Evolutionary conservation across 768 basidiomycete genomes (phyloP), one percentile per base, ranked within the genome.

Genomic region (Leucogyrophana mollusca): DNA sequence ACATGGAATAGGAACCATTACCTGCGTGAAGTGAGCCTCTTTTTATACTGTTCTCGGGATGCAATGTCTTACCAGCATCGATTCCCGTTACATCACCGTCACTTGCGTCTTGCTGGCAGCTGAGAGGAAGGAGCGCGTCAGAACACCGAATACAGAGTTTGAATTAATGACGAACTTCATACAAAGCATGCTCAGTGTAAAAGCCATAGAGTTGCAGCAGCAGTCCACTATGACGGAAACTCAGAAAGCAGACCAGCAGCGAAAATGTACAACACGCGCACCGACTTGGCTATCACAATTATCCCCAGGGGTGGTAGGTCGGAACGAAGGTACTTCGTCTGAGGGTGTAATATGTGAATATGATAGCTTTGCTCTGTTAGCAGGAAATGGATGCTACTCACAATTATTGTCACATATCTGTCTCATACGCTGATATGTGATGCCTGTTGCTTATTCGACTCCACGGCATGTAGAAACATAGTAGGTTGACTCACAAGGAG

Each of bases 401-500:
- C 61, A 63, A 9, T 21, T 13, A 2, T 38, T 32, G 24, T 54
- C 50, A 41, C 61, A 63, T 45, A 62, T 62, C 41, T 56, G 61
- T 21, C 58, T 55, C 3, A 63, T 45, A 13, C 52, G 49, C 42
- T 62, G 52, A 41, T 63, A 62, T 1, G 61, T 62, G 27, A 23
- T 18, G 46, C 61, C 61, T 59, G 24, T 54, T n/a, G n/a, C n/a
- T n/a, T n/a, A n/a, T n/a, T n/a, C n/a, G n/a, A n/a, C n/a, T n/a
- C n/a, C n/a, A n/a, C n/a, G n/a, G n/a, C n/a, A n/a, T n/a, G n/a
- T n/a, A n/a, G n/a, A n/a, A n/a, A n/a, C n/a, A n/a, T n/a, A n/a
- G n/a, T n/a, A n/a, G n/a, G n/a, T n/a, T n/a, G n/a, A n/a, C 61
- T 51, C 38, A 62, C 61, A 62, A 16, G 61, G 61, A 25, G 61